A percentile compares a stretch with the other conserved stretches of the same genome.
Conservation (phyloP, 257 asterid genomes). For the Linderniella brevidens region DNA sequence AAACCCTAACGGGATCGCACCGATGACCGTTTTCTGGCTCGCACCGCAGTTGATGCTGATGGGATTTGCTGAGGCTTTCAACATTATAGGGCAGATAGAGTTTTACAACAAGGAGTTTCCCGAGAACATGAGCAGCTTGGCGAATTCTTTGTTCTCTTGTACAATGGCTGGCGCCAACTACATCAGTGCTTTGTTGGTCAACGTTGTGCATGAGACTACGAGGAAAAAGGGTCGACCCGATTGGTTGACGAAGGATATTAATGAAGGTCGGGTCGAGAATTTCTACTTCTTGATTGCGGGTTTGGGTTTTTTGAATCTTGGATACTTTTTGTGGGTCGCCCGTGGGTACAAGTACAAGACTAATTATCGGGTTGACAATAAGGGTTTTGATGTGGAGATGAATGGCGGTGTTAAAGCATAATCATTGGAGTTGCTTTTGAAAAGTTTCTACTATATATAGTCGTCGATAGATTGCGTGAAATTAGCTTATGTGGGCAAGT, state of each 20-base stretch:
- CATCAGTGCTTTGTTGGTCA: constrained; percentile 40
- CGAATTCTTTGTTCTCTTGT: constrained; percentile 60
- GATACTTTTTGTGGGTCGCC: constrained; percentile 39
- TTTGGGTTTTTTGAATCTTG: constrained; percentile 45
- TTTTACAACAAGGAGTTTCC: constrained; percentile 82
- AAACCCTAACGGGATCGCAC: constrained; percentile 26
- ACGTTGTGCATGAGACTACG: constrained; percentile 44
- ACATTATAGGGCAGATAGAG: constrained; percentile 69
- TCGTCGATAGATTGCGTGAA: too few relatives aligned
- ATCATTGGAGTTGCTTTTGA: too few relatives aligned
- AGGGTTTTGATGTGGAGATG: constrained; percentile 27
- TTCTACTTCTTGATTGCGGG: constrained; percentile 49
- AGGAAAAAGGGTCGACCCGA: constrained; percentile 39
- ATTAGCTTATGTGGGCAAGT: too few relatives aligned
- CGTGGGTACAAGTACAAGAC: constrained; percentile 50
- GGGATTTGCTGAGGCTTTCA: constrained; percentile 88
- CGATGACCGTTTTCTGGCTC: constrained; percentile 55
- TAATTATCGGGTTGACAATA: constrained; percentile 14
- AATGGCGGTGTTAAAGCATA: constrained; percentile 12
- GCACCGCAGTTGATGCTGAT: constrained; percentile 76
- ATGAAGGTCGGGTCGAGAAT: constrained; percentile 45
- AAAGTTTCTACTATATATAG: too few relatives aligned
- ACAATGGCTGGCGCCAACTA: constrained; percentile 57
- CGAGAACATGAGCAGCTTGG: constrained; percentile 63
- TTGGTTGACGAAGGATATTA: constrained; percentile 62